A percentile compares a stretch with the other conserved stretches of the same genome.
These are phyloP conservation scores for Picea abies DNA, from an alignment of 83 land plant genomes.

Conservation along the genomic window DNA sequence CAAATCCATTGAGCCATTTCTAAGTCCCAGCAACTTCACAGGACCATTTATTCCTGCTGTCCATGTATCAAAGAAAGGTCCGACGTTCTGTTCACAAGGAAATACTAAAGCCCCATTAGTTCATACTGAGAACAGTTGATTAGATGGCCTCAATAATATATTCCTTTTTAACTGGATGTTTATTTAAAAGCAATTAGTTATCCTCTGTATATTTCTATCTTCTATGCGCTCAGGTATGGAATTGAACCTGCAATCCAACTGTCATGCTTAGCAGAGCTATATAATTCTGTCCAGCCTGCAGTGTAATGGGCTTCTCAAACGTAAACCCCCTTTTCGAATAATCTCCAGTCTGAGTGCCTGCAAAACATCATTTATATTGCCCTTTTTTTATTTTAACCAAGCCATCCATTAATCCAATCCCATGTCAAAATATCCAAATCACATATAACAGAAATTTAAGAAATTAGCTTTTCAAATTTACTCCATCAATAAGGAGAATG, in stretches of 20 bases:
- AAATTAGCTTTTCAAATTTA: not conserved
- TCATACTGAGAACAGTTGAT: not conserved
- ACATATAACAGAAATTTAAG: not conserved
- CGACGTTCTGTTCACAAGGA: conserved; percentile 57
- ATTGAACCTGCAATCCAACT: conserved; percentile 61
- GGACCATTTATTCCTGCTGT: conserved; percentile 42
- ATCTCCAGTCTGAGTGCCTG: conserved; percentile 8
- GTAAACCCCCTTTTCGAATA: not conserved
- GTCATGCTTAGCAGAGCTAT: conserved; percentile 65
- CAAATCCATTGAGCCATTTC: conserved; percentile 24
- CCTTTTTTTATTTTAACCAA: no score
- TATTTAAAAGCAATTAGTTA: not conserved
- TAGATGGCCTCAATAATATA: no score
- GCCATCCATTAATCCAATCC: no score
- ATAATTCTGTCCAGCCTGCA: conserved; percentile 45
- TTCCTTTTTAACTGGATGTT: not conserved
- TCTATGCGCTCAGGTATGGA: not conserved
- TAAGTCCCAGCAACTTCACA: not conserved
- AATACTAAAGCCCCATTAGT: not conserved
- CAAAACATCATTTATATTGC: not conserved
- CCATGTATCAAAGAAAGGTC: conserved; percentile 46
- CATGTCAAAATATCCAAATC: not conserved
- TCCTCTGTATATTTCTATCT: not conserved
- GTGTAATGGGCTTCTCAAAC: conserved; percentile 28
- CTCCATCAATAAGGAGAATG: not conserved